Percentiles rank a stretch among this genome's conserved stretches.
Conservation (phyloP, 805 yeast genomes). For the Teunomyces pallodes region DNA sequence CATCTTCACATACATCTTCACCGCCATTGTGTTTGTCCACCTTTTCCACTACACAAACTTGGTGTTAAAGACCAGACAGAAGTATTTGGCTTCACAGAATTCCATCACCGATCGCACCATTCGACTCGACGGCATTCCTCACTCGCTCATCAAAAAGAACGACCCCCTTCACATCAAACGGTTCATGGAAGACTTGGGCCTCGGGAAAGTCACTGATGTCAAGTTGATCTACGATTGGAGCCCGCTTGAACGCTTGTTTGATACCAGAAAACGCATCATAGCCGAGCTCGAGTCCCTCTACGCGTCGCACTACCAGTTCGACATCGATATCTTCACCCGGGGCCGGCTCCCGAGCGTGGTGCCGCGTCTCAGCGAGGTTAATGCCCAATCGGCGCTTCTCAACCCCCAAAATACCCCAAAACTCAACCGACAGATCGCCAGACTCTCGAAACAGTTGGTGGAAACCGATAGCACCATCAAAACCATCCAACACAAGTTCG, state of each 20-base stretch:
- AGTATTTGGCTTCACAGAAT: constrained; percentile 57
- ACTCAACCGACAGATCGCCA: constrained; percentile 21
- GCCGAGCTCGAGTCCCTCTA: constrained; percentile 40
- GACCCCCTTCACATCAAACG: constrained; percentile 42
- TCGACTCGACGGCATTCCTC: constrained; percentile 53
- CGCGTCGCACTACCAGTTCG: constrained; percentile 40
- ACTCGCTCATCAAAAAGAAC: constrained; percentile 31
- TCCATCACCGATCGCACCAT: constrained; percentile 61
- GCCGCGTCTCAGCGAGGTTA: constrained; percentile 13
- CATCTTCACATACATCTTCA: constrained; percentile 54
- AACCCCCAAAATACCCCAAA: constrained; percentile 10
- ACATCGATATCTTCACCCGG: constrained; percentile 37
- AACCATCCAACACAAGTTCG: constrained; percentile 31
- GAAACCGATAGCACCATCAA: constrained; percentile 40
- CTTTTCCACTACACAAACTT: constrained; percentile 46
- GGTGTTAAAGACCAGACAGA: constrained; percentile 53
- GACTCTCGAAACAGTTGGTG: constrained; percentile 32
- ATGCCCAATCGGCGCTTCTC: constrained; percentile 5
- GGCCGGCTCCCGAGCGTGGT: constrained; percentile 32
- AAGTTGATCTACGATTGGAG: constrained; percentile 47
- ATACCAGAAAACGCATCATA: constrained; percentile 29
- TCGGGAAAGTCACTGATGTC: constrained; percentile 53
- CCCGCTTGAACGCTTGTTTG: constrained; percentile 38
- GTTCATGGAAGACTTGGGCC: constrained; percentile 54
- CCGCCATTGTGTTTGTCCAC: constrained; percentile 44